Percentiles rank a stretch among this genome's conserved stretches.
These are phyloP conservation scores for Saururus chinensis DNA, from an alignment of 164 flowering plant genomes.

Conservation along the genomic window DNA sequence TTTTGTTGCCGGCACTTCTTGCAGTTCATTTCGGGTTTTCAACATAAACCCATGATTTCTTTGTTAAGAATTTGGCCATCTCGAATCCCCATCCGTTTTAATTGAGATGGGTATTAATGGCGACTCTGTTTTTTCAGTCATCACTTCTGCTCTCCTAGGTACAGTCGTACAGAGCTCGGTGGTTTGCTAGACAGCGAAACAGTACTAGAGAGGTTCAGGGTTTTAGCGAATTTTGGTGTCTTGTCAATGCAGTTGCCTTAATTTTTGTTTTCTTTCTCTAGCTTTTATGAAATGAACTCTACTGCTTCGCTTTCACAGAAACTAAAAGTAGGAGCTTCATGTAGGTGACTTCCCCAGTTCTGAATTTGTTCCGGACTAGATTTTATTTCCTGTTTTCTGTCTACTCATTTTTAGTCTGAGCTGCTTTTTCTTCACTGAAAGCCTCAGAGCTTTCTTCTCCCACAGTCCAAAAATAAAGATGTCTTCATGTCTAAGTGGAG, in stretches of 20 bases:
- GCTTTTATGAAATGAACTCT: too few species aligned
- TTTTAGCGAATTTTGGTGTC: neutral
- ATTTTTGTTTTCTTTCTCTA: neutral
- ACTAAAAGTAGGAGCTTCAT: too few species aligned
- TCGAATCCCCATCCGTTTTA: neutral
- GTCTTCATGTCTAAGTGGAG: conserved; percentile 70
- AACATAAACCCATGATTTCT: too few species aligned
- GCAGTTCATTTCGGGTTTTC: too few species aligned
- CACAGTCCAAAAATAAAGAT: conserved; percentile 10
- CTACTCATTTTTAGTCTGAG: neutral
- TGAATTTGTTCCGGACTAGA: neutral
- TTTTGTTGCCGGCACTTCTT: conserved; percentile 1
- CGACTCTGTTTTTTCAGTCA: too few species aligned
- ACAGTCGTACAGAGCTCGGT: too few species aligned
- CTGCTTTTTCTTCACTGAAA: neutral
- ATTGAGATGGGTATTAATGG: too few species aligned
- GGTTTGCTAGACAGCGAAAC: too few species aligned
- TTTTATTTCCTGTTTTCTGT: neutral
- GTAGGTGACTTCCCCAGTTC: too few species aligned
- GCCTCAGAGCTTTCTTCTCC: neutral
- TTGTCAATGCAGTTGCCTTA: conserved; percentile 1
- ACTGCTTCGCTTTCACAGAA: neutral
- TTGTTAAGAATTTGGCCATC: neutral
- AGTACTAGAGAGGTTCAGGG: too few species aligned
- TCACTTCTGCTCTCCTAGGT: too few species aligned